Evolutionary conservation across 345 rosid genomes (phyloP), one percentile per base, ranked within the genome.

Genomic region (Alliaria petiolata): DNA sequence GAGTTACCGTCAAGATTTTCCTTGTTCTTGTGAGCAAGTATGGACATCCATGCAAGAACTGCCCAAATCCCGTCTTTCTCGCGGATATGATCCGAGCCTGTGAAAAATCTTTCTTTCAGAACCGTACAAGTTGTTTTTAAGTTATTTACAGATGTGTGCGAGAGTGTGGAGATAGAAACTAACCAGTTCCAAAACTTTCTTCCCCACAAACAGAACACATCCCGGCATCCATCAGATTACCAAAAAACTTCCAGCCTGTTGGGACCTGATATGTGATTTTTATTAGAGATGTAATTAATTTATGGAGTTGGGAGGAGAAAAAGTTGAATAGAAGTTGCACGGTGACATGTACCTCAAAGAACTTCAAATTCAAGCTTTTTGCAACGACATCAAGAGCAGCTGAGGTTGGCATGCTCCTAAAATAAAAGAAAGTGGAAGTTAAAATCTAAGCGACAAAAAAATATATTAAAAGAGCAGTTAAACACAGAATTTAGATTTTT

Each of bases 61-160:
- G 99, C 99, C 98, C 98, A 95, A 38, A 95, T 92, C 57, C 98
- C 95, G 79, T 95, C 98, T 74, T 92, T 95, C 87, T 95, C 98
- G 33, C 99, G 91, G 40, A 95, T 92, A 78, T 95, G 98, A 79
- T 92, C 99, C 0, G 98, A 95, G 58, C 98, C 96, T 90, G 87
- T 75, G 58, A 68, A 75, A 65, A 62, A 64, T 8, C 35, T 42
- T 49, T 50, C 22, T 50, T 40, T 76, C 17, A 69, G 70, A n/a
- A n/a, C n/a, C n/a, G n/a, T 56, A 40, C 0, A 6, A 3, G 14
- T 38, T 69, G 46, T 54, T 56, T 55, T 52, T 65, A 35, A 10
- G 53, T 53, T 60, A 67, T 43, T 36, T 74, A 31, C 42, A 60
- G 44, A 51, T 61, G 56, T n/a, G 28, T 44, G n/a, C n/a, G n/a